Evolutionary conservation across 306 rosid species (phyloP).

Genomic region (Fragaria ananassa): DNA sequence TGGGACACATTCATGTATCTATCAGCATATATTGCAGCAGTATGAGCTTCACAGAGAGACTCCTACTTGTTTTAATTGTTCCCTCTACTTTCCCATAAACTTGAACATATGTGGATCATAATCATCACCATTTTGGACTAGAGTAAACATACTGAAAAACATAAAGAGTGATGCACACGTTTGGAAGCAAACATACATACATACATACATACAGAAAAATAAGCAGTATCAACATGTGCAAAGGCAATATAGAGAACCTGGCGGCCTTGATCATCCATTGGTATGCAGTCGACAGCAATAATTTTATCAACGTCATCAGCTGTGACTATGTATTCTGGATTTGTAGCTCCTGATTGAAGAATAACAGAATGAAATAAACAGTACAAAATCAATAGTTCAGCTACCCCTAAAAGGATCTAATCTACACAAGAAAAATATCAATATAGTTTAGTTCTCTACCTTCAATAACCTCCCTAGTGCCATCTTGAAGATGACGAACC

Average conservation of each 20-base stretch:
- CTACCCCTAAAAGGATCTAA: conserved; percentile 1
- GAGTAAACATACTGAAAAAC: not conserved
- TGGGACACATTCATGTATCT: not conserved
- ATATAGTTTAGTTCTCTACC: conserved; percentile 41
- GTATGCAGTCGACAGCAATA: conserved; percentile 96
- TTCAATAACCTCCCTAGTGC: conserved; percentile 92
- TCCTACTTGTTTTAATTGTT: not conserved
- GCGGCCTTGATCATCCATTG: conserved; percentile 87
- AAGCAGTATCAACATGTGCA: not conserved
- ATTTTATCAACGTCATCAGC: conserved; percentile 93
- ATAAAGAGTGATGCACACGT: not conserved
- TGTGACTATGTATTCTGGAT: conserved; percentile 87
- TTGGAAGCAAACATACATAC: not conserved
- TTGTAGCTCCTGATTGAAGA: conserved; percentile 80
- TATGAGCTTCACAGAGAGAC: not conserved
- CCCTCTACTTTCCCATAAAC: not conserved
- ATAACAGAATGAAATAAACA: not conserved
- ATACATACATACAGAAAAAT: not conserved
- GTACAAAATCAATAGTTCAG: not conserved
- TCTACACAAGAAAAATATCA: not conserved
- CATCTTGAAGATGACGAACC: conserved; percentile 97
- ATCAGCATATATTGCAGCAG: not conserved
- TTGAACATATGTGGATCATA: not conserved
- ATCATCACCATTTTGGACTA: not conserved
- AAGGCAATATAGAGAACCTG: conserved; percentile 61